phyloP scores from a whole-genome alignment of 305 asterid genomes.

The Fraxinus sp. region DNA sequence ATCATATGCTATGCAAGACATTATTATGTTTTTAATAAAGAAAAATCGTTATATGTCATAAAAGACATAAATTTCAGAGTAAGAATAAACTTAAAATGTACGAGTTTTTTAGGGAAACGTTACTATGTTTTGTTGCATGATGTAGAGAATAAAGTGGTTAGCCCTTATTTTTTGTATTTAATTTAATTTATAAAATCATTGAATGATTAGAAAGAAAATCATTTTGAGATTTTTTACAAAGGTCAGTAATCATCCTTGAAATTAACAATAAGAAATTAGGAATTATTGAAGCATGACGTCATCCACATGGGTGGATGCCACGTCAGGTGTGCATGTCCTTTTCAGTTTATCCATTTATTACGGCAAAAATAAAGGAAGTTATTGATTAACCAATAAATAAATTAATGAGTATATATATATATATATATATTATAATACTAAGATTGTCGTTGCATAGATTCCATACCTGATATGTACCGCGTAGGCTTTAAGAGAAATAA shows the following conservation, averaged over 20 bases:
- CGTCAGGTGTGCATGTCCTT: slow-evolving; percentile 20
- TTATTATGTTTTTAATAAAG: no score
- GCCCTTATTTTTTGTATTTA: neutral
- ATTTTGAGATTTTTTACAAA: no score
- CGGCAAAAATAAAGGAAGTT: neutral
- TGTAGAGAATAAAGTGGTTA: neutral
- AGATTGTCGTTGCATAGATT: neutral
- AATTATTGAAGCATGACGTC: slow-evolving; percentile 29
- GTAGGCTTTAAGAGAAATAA: neutral
- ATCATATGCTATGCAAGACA: neutral
- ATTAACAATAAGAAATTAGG: neutral
- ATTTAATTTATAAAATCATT: neutral
- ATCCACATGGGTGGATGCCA: slow-evolving; percentile 10
- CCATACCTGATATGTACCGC: neutral
- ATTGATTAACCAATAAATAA: neutral
- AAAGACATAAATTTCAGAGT: no score
- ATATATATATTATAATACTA: neutral
- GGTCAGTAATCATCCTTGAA: no score
- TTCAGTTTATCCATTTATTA: neutral
- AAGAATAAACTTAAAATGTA: no score
- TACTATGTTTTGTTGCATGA: neutral
- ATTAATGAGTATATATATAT: neutral
- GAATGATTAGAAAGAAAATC: neutral
- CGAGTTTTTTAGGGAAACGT: neutral
- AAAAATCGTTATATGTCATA: no score